phyloP scores from a whole-genome alignment of 495 filamentous ascomycete species.

The Talaromyces stipitatus region DNA sequence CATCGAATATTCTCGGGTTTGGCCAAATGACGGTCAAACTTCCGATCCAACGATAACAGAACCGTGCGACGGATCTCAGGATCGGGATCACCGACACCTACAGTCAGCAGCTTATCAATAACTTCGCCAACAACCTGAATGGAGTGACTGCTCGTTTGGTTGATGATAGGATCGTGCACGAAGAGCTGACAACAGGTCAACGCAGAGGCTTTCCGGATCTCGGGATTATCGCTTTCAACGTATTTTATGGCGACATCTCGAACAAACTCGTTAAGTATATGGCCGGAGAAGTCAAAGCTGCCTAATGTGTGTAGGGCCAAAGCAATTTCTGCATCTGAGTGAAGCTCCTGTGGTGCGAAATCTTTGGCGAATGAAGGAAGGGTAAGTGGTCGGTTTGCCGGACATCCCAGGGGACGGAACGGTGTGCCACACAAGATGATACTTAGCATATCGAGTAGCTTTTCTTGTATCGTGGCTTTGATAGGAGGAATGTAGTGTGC shows the following conservation, averaged over 20 bases:
- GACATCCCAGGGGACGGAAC: slow-evolving; percentile 86
- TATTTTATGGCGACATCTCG: slow-evolving; percentile 97
- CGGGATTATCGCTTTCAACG: slow-evolving; percentile 88
- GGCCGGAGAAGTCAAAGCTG: slow-evolving; percentile 92
- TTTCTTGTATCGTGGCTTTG: slow-evolving; percentile 85
- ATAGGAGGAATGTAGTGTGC: slow-evolving; percentile 96
- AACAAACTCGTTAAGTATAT: slow-evolving; percentile 95
- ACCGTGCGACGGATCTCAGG: slow-evolving; percentile 84
- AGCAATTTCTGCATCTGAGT: slow-evolving; percentile 81
- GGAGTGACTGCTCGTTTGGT: slow-evolving; percentile 93
- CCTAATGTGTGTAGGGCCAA: slow-evolving; percentile 87
- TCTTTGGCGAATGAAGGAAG: slow-evolving; percentile 81
- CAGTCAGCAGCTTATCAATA: slow-evolving; percentile 89
- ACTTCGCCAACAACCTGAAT: slow-evolving; percentile 96
- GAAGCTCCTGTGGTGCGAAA: slow-evolving; percentile 57
- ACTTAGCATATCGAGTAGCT: slow-evolving; percentile 89
- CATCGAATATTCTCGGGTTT: slow-evolving; percentile 95
- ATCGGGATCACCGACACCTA: slow-evolving; percentile 87
- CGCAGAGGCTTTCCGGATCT: slow-evolving; percentile 89
- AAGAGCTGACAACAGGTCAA: slow-evolving; percentile 97
- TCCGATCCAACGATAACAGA: slow-evolving; percentile 75
- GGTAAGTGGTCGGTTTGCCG: slow-evolving; percentile 55
- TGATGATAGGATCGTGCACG: slow-evolving; percentile 90
- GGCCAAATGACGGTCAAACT: slow-evolving; percentile 90
- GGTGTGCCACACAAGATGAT: slow-evolving; percentile 85